These are phyloP conservation scores for Glomus cerebriforme DNA, from an alignment of 192 early-diverging fungal genomes.

Conservation along the genomic window DNA sequence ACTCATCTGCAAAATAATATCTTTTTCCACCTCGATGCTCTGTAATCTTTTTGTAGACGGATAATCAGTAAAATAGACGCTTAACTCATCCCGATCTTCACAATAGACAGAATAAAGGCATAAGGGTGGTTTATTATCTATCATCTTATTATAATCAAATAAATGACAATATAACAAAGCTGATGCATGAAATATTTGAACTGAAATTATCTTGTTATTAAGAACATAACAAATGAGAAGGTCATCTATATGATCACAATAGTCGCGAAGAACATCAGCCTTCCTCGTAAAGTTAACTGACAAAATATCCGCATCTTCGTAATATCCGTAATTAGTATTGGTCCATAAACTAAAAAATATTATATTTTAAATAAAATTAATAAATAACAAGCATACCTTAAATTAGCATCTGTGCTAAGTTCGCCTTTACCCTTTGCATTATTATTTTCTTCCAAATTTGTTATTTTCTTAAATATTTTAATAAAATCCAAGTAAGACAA, in stretches of 20 bases:
- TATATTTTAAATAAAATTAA: background rate
- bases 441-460: background rate
- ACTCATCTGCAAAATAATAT: background rate
- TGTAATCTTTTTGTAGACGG: background rate
- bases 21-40: background rate
- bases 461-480: background rate
- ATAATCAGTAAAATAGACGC: background rate
- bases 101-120: background rate
- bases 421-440: background rate
- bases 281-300: background rate
- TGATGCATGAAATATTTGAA: background rate
- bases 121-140: background rate
- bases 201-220: background rate
- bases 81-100: background rate
- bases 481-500: background rate
- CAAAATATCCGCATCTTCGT: background rate
- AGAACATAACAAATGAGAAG: background rate
- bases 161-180: background rate
- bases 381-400: background rate
- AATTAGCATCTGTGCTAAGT: background rate
- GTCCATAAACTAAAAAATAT: background rate
- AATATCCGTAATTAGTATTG: background rate
- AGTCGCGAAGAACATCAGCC: background rate
- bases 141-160: background rate
- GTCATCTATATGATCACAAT: background rate